A percentile compares a stretch with the other conserved stretches of the same genome.
phyloP scores from a whole-genome alignment of 2,329 filamentous ascomycete genomes.

The Pleurostoma richardsiae region DNA sequence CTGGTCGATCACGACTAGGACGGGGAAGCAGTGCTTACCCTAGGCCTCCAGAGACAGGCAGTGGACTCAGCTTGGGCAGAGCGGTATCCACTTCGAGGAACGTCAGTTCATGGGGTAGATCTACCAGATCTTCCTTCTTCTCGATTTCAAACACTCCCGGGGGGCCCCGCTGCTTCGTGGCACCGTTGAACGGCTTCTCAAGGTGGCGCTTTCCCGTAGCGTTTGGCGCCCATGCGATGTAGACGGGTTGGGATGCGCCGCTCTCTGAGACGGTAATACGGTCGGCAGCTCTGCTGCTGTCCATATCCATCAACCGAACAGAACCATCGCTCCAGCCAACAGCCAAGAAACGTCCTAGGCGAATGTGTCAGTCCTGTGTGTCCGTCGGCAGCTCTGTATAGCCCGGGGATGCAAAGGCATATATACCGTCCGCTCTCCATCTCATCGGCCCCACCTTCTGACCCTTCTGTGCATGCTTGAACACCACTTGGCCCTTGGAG shows the following conservation, averaged over 20 bases:
- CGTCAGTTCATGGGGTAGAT: slow-evolving; percentile 69
- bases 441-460: slow-evolving; percentile 43
- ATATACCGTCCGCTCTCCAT: slow-evolving; percentile 64
- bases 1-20: slow-evolving; percentile 8
- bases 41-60: slow-evolving; percentile 59
- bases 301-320: slow-evolving; percentile 70
- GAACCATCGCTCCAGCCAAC: slow-evolving; percentile 79
- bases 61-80: slow-evolving; percentile 69
- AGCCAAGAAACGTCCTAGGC: slow-evolving; percentile 67
- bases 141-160: slow-evolving; percentile 15
- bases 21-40: slow-evolving; percentile 40
- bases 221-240: slow-evolving; percentile 49
- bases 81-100: slow-evolving; percentile 72
- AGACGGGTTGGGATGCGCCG: slow-evolving; percentile 37
- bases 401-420: slow-evolving; percentile 13
- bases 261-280: slow-evolving; percentile 53
- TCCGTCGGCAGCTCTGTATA: background rate
- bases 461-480: slow-evolving; percentile 36
- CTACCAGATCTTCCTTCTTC: slow-evolving; percentile 25
- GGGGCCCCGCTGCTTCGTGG: slow-evolving; percentile 6
- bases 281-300: slow-evolving; percentile 77
- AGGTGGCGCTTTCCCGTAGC: slow-evolving; percentile 22
- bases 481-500: slow-evolving; percentile 65
- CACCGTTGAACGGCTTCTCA: slow-evolving; percentile 4
- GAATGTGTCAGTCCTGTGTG: slow-evolving; percentile 8